Base-by-base conservation (phyloP, 106 monocot genomes). In the Chionographis japonica region DNA sequence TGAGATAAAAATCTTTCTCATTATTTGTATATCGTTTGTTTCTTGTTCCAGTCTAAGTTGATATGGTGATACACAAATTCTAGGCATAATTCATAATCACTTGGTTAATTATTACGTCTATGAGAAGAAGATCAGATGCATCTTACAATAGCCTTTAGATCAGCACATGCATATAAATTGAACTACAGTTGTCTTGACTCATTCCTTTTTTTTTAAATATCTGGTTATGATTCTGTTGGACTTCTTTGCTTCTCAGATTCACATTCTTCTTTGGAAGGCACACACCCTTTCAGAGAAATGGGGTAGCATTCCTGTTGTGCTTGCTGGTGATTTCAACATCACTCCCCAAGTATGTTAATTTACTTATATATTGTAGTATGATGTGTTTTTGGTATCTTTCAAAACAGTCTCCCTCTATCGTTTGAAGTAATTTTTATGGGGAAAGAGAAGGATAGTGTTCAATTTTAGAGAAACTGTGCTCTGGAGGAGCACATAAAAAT, bases 301-400 rank as follows among this genome's bases (percentile, higher is more conserved):
- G 82, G 83, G 80, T 52, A 55, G 73, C 46, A 80, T 86, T 72
- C 90, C 90, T 60, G 70, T 90, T 73, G 59, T 86, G 40, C 80
- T 90, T 80, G 86, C 80, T 75, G 90, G 90, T 68, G 90, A 90
- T 83, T 90, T 90, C 61, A 90, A 90, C 67, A 74, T 77, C 60
- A 90, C 86, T 59, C 90, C 90, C 1, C 19, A 80, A 62, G 90
- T 86, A 75, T 50, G 63, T 58, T 56, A 36, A 18, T 56, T 10
- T 66, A 58, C 8, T 12, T 16, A 15, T 52, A 17, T 61, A n/a
- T 43, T 7, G 19, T 68, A 6, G 14, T 42, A 54, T 39, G 6
- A 3, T n/a, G 7, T 54, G 7, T 46, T 46, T 46, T 46, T 46
- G 46, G 5, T 46, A 46, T 46, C 9, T 46, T 46, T 46, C 46